phyloP scores from a whole-genome alignment of 2,329 filamentous ascomycete genomes.

The Teratosphaeria viscida region DNA sequence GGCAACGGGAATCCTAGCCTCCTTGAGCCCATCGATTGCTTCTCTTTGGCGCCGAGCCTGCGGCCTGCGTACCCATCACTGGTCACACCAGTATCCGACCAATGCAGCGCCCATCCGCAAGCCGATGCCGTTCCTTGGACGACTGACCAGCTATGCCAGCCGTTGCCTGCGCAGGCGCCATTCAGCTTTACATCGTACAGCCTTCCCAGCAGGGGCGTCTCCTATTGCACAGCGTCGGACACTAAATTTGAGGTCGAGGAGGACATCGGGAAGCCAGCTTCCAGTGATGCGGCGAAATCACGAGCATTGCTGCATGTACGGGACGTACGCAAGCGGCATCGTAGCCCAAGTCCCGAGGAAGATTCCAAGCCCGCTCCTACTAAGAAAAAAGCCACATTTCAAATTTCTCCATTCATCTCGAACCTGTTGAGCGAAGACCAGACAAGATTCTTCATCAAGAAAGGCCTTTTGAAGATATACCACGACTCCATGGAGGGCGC shows the following conservation, averaged over 20 bases:
- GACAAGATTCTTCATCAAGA: neutral
- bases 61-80: neutral
- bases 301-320: neutral
- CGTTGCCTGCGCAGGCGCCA: neutral
- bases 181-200: neutral
- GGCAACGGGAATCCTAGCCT: neutral
- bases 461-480: constrained; percentile 9
- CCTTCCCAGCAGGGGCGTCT: neutral
- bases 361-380: neutral
- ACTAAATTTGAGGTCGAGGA: neutral
- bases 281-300: neutral
- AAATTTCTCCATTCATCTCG: neutral
- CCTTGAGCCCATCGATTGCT: neutral
- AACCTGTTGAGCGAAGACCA: neutral
- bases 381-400: neutral
- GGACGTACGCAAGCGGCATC: neutral
- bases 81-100: neutral
- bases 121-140: neutral
- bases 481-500: constrained; percentile 11
- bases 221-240: neutral
- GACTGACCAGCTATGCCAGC: neutral
- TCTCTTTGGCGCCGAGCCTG: neutral
- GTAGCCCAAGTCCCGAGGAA: neutral
- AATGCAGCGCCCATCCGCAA: neutral
- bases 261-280: neutral